Percentiles rank a stretch among this genome's conserved stretches.
phyloP scores from a whole-genome alignment of 2,329 filamentous ascomycete species.

The Juglanconis juglandina region DNA sequence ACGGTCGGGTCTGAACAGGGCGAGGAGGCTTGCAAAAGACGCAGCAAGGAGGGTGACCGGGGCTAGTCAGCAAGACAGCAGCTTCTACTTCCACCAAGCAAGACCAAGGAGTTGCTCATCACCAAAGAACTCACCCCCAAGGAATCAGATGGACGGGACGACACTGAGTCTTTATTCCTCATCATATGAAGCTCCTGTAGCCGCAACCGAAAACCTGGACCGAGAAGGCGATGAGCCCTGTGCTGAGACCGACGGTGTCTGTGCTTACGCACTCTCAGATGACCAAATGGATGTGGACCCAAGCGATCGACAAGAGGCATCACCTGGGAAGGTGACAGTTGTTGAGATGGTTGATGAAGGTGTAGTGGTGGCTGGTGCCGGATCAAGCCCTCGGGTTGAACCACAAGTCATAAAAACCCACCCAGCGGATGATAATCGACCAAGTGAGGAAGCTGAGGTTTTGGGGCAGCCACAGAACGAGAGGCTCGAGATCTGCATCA shows the following conservation, averaged over 20 bases:
- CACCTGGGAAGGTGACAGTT: neutral
- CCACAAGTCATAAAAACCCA: neutral
- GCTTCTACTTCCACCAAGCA: conserved; percentile 30
- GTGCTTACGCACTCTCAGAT: neutral
- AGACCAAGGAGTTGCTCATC: conserved; percentile 5
- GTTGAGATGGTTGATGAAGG: neutral
- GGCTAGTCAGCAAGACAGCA: conserved; percentile 29
- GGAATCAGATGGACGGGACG: neutral
- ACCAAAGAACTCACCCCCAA: neutral
- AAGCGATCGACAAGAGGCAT: neutral
- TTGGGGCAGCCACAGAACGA: neutral
- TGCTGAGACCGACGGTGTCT: neutral
- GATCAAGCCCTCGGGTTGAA: neutral
- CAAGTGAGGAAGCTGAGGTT: neutral
- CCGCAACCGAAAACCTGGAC: neutral
- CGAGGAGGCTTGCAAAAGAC: neutral
- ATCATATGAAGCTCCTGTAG: neutral
- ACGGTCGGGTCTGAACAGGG: neutral
- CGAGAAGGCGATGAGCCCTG: neutral
- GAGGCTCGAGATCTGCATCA: neutral
- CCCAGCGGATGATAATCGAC: neutral
- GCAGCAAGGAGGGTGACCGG: neutral
- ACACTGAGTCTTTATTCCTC: neutral
- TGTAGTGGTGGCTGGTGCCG: neutral
- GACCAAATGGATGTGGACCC: neutral